These are phyloP conservation scores for Pichia sp. DNA, from an alignment of 1,139 yeast species.

Conservation along the genomic window DNA sequence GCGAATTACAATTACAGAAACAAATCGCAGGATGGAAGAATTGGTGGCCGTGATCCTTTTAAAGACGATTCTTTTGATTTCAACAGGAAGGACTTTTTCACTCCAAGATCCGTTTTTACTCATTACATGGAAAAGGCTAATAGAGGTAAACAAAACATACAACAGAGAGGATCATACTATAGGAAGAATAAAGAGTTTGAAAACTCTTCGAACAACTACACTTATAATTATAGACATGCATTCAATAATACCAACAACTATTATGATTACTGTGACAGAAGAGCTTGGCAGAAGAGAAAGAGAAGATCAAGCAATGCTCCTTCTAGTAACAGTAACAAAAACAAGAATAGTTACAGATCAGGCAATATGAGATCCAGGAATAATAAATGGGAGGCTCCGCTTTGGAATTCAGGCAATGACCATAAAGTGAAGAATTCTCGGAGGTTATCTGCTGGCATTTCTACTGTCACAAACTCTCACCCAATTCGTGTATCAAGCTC, in stretches of 20 bases:
- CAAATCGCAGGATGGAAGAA: constrained; percentile 27
- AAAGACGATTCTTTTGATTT: constrained; percentile 31
- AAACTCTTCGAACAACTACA: background rate
- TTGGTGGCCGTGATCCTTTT: constrained; percentile 12
- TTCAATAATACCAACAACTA: constrained; percentile 16
- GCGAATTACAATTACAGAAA: constrained; percentile 32
- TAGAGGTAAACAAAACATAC: constrained; percentile 33
- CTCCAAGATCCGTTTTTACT: constrained; percentile 70
- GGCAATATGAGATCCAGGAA: constrained; percentile 4
- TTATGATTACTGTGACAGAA: constrained; percentile 21
- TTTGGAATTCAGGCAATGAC: constrained; percentile 7
- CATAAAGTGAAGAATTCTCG: background rate
- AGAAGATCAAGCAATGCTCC: constrained; percentile 22
- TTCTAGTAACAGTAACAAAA: constrained; percentile 3
- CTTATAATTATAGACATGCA: constrained; percentile 4
- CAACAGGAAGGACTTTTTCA: constrained; percentile 66
- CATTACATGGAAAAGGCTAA: constrained; percentile 70
- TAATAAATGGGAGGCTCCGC: constrained; percentile 1
- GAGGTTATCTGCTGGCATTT: constrained; percentile 7
- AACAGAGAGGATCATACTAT: constrained; percentile 29
- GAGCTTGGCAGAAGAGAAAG: constrained; percentile 32
- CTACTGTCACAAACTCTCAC: background rate
- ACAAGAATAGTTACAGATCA: constrained; percentile 4
- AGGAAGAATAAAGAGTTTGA: constrained; percentile 10
- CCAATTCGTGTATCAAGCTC: constrained; percentile 6